Evolutionary conservation across 129 eudicot species (phyloP), one percentile per base, ranked within the genome.

Genomic region (Saussurea involucrata): DNA sequence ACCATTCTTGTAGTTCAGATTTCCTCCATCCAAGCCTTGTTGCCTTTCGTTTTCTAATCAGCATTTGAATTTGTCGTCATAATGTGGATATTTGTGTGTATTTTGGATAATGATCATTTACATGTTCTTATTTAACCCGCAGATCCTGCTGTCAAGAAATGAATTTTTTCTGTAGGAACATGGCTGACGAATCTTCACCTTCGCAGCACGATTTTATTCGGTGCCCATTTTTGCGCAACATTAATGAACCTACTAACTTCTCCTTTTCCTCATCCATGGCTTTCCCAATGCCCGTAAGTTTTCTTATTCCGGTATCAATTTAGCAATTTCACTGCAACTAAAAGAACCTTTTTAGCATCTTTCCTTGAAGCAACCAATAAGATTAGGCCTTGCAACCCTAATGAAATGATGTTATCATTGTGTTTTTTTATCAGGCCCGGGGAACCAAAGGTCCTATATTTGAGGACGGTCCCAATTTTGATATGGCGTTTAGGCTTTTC

Each of bases 401-500:
- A 53, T 29, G 37, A 44, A 32, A 36, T 68, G 44, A 46, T 34
- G 0, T 6, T 13, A 10, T 40, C 20, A 25, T 37, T 0, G 15
- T 24, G 25, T 60, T 63, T 31, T 53, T 65, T 64, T 37, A 29
- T 81, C 83, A 95, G 99, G 90, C 75, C 20, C 87, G 85, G 12
- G 95, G 94, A 75, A 83, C 75, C 40, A 95, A 95, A 84, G 99
- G 97, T 78, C 99, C 99, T 37, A 92, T 92, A 74, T 95, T 92
- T 74, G 99, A 95, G 88, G 99, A 95, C 79, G 97, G 96, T 33
- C 97, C 97, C 78, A 92, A 89, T 90, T 95, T 92, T 88, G 99
- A 95, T 78, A 86, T 82, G 91, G 96, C 97, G 1, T 95, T 91
- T 71, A 89, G 92, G 87, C 89, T 95, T 75, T 95, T 95, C 78